These are phyloP conservation scores for Fusarium albidum DNA, from an alignment of 2,329 filamentous ascomycete species.

Conservation along the genomic window DNA sequence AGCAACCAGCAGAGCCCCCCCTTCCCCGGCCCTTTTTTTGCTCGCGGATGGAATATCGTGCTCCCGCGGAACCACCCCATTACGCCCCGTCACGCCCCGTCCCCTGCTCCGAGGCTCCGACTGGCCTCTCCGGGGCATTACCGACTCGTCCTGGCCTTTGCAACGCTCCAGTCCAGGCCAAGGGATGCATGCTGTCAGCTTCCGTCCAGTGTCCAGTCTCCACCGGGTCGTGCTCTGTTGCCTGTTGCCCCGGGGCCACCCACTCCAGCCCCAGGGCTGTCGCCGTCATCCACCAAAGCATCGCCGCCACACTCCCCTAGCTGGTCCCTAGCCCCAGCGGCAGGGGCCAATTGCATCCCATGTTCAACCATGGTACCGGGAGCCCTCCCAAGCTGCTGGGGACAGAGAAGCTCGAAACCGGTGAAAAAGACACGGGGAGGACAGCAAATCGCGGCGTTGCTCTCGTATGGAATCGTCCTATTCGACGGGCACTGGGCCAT, in stretches of 20 bases:
- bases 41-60: slow-evolving; percentile 13
- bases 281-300: slow-evolving; percentile 12
- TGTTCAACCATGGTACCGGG: slow-evolving; percentile 28
- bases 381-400: slow-evolving; percentile 24
- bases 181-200: slow-evolving; percentile 25
- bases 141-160: slow-evolving; percentile 13
- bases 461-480: neutral
- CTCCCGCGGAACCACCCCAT: slow-evolving; percentile 23
- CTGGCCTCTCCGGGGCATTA: slow-evolving; percentile 9
- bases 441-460: slow-evolving; percentile 6
- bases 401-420: slow-evolving; percentile 9
- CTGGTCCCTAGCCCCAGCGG: slow-evolving; percentile 16
- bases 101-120: slow-evolving; percentile 21
- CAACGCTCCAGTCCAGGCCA: slow-evolving; percentile 19
- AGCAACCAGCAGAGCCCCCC: slow-evolving; percentile 1
- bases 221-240: slow-evolving; percentile 9
- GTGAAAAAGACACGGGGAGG: slow-evolving; percentile 3
- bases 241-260: slow-evolving; percentile 9
- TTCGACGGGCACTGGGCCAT: neutral
- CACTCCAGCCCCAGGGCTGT: slow-evolving; percentile 25
- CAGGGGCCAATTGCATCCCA: slow-evolving; percentile 27
- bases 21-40: neutral
- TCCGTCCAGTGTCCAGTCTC: slow-evolving; percentile 5
- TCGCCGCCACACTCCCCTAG: slow-evolving; percentile 9
- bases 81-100: slow-evolving; percentile 19